Evolutionary conservation across 306 rosid species (phyloP).

Genomic region (Astragalus glycyphyllos): DNA sequence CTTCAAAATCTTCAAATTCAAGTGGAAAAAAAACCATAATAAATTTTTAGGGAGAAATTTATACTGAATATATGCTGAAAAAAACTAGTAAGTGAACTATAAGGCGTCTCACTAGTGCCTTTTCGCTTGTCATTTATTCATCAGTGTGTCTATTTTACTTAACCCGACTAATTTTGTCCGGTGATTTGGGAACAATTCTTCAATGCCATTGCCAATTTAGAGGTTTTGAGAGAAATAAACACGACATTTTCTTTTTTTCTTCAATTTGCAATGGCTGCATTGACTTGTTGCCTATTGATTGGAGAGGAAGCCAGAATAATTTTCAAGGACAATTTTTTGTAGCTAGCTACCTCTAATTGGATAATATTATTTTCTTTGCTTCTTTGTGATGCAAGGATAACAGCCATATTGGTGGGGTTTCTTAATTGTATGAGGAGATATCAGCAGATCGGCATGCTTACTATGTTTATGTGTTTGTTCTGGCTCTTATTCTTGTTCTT

Average conservation of each 20-base stretch:
- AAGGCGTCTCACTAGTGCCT: not conserved
- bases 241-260: not conserved
- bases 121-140: slow-evolving; percentile 8
- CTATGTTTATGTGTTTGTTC: not conserved
- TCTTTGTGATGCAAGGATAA: slow-evolving; percentile 9
- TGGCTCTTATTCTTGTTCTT: not conserved
- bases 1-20: too few relatives aligned
- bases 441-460: not conserved
- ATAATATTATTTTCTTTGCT: not conserved
- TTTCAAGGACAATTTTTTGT: slow-evolving; percentile 20
- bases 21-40: not conserved
- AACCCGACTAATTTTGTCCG: not conserved
- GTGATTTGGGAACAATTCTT: slow-evolving; percentile 1
- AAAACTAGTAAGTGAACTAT: slow-evolving; percentile 5
- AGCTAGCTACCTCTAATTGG: slow-evolving; percentile 10
- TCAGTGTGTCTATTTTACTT: not conserved
- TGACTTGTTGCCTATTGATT: slow-evolving; percentile 32
- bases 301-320: slow-evolving; percentile 17
- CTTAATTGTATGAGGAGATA: not conserved
- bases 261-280: slow-evolving; percentile 18
- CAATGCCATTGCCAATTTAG: not conserved
- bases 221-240: slow-evolving; percentile 27
- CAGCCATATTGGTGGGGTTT: slow-evolving; percentile 6
- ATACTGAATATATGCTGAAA: not conserved
- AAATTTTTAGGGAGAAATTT: not conserved